These are phyloP conservation scores for Solanum corneliomulleri DNA, from an alignment of 257 asterid genomes.

Conservation along the genomic window DNA sequence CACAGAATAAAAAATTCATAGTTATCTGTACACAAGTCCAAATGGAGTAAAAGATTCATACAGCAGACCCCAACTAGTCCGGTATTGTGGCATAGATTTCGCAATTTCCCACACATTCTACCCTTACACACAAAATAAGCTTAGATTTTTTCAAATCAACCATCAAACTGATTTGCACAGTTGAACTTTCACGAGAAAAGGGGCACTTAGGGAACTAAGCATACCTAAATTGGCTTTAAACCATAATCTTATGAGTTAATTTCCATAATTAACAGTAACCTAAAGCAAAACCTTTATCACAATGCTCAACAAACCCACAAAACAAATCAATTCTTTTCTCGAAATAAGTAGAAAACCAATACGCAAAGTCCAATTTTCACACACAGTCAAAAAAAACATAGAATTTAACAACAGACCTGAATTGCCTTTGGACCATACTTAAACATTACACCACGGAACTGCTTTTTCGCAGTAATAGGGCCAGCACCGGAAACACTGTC, in stretches of 20 bases:
- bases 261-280: background rate
- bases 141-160: background rate
- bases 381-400: background rate
- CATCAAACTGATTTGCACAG: background rate
- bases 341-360: background rate
- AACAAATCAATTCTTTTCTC: background rate
- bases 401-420: constrained; percentile 38
- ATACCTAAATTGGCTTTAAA: background rate
- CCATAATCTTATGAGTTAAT: background rate
- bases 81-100: background rate
- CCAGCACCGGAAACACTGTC: constrained; percentile 29
- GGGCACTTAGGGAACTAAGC: background rate
- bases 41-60: background rate
- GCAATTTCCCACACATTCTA: background rate
- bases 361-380: background rate
- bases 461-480: constrained; percentile 61
- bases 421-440: constrained; percentile 69
- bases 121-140: background rate
- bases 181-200: background rate
- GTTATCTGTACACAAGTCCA: background rate
- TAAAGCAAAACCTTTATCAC: background rate
- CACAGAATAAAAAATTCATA: background rate
- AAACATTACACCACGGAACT: constrained; percentile 75
- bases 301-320: background rate
- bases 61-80: background rate